Evolutionary conservation across 2,329 filamentous ascomycete genomes (phyloP), one percentile per base, ranked within the genome.

Genomic region (Aspergillus sp.): DNA sequence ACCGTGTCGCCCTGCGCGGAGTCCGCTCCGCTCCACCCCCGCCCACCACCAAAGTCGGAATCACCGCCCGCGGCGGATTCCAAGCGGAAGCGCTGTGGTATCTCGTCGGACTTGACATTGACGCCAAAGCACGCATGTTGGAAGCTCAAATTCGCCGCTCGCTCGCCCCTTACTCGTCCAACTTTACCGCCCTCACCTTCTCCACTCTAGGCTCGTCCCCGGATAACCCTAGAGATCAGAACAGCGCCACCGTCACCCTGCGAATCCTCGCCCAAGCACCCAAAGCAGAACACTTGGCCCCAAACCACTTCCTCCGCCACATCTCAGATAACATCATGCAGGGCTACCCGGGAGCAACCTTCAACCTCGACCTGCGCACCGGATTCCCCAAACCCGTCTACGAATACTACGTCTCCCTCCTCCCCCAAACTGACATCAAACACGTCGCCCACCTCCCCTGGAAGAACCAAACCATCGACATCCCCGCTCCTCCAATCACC

Each of bases 1-100:
- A 80, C 50, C 68, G 75, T 6, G 73, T 80, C 2, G 68, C 70
- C 3, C 43, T 80, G 37, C 67, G 69, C 19, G 73, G 77, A 1
- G 66, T 69, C 2, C 55, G 75, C 9, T 65, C 64, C 4, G 57
- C 52, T 6, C 57, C 71, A 0, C 74, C 75, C 4, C 74, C 74
- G 5, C 64, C 72, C 6, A 77, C 74, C 0, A 77, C 73, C 8
- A 78, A 77, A 54, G 62, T 72, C 12, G 73, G 71, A 11, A 56
- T 77, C 42, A 73, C 71, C 1, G 72, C 70, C 0, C 58, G 58
- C 13, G 71, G 70, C 7, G 72, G 72, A 31, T 74, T 68, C 51
- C 70, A 75, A 54, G 72, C 72, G 7, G 71, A 76, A 51, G 57
- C 63, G 2, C 64, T 63, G 35, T 74, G 66, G 53, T 75, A 68